Evolutionary conservation across 305 asterid genomes (phyloP).

Genomic region (Petunia hybrid): DNA sequence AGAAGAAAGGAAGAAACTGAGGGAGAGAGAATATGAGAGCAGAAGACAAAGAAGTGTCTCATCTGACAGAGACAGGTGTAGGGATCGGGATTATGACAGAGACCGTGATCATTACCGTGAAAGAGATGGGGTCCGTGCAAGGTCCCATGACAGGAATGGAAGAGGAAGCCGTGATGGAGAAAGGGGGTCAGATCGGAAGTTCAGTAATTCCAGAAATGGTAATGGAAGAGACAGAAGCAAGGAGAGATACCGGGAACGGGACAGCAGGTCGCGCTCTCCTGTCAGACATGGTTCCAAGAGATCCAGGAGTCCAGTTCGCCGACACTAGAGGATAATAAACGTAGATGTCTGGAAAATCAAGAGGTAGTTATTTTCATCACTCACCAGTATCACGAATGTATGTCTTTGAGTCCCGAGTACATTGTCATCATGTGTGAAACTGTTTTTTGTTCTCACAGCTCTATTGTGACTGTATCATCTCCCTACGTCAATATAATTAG

Average conservation of each 20-base stretch:
- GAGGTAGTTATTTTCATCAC: conserved; percentile 78
- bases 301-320: conserved; percentile 74
- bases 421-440: conserved; percentile 68
- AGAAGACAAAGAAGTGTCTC: conserved; percentile 67
- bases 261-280: conserved; percentile 89
- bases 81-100: conserved; percentile 63
- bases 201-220: conserved; percentile 54
- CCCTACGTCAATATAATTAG: conserved; percentile 71
- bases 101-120: conserved; percentile 62
- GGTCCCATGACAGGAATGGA: conserved; percentile 68
- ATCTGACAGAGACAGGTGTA: conserved; percentile 78
- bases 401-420: conserved; percentile 60
- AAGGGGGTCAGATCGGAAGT: conserved; percentile 66
- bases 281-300: conserved; percentile 55
- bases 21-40: conserved; percentile 77
- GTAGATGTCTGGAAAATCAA: conserved; percentile 64
- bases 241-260: conserved; percentile 73
- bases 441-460: conserved; percentile 94
- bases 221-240: conserved; percentile 76
- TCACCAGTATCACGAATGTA: conserved; percentile 56
- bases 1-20: conserved; percentile 78
- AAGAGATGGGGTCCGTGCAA: conserved; percentile 63
- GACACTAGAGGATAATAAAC: conserved; percentile 59
- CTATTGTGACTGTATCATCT: conserved; percentile 73
- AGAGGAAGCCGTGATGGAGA: conserved; percentile 69